Evolutionary conservation across 768 basidiomycete genomes (phyloP).

Genomic region (Boletus tylopilopsis): DNA sequence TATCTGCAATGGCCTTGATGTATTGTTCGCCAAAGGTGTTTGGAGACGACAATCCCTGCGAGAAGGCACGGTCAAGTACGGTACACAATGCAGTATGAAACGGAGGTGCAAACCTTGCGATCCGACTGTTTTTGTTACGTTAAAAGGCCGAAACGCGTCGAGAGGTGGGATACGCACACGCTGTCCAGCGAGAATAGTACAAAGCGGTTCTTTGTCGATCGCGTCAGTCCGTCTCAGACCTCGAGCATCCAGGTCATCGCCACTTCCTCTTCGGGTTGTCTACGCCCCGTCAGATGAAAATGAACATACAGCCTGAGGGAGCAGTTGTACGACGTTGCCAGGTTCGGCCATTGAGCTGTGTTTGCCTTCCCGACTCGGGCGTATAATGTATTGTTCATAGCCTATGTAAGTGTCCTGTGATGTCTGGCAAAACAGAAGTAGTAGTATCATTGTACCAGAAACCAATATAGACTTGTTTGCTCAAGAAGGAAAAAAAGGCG

Average conservation of each 20-base stretch:
- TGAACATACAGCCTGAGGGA: too few species aligned
- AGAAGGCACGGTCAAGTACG: conserved; percentile 92
- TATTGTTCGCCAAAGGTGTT: conserved; percentile 91
- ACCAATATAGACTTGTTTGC: too few species aligned
- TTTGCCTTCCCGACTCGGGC: too few species aligned
- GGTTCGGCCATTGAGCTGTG: too few species aligned
- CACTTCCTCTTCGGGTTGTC: conserved; percentile 89
- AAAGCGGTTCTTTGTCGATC: conserved; percentile 92
- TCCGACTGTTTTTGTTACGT: not conserved
- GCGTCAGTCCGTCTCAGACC: conserved; percentile 84
- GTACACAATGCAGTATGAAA: conserved; percentile 85
- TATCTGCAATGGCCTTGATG: conserved; percentile 89
- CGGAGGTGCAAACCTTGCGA: conserved; percentile 90
- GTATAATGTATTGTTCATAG: too few species aligned
- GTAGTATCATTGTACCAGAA: too few species aligned
- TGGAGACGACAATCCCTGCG: conserved; percentile 86
- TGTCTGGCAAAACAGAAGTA: too few species aligned
- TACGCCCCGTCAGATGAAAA: conserved; percentile 26
- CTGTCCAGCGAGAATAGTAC: conserved; percentile 92
- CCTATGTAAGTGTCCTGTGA: too few species aligned
- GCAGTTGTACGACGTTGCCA: conserved; percentile 30
- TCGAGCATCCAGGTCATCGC: conserved; percentile 89
- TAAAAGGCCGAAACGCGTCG: too few species aligned
- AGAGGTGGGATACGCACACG: conserved; percentile 72
- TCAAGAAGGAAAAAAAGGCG: too few species aligned